phyloP scores from a whole-genome alignment of 192 early-diverging fungal species.

The Podila clonocystis region DNA sequence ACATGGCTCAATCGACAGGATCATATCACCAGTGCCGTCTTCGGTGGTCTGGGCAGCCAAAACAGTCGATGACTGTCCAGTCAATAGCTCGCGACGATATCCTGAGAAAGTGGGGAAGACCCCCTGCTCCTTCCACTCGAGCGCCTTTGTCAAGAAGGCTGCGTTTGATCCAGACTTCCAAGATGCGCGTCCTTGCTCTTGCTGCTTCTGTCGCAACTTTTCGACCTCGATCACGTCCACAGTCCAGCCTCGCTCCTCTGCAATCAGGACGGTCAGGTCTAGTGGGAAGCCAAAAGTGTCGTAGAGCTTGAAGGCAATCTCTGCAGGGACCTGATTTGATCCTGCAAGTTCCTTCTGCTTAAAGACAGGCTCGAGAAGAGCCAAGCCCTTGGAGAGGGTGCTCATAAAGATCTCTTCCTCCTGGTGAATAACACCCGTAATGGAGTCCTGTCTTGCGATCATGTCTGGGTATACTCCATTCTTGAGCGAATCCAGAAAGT shows the following conservation, averaged over 20 bases:
- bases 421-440: slow-evolving; percentile 54
- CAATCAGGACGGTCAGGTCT: slow-evolving; percentile 63
- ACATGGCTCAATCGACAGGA: slow-evolving; percentile 63
- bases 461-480: slow-evolving; percentile 57
- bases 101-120: slow-evolving; percentile 60
- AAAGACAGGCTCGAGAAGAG: slow-evolving; percentile 56
- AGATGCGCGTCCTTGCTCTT: slow-evolving; percentile 55
- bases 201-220: slow-evolving; percentile 53
- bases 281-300: slow-evolving; percentile 70
- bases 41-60: slow-evolving; percentile 45
- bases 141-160: slow-evolving; percentile 11
- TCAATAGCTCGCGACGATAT: slow-evolving; percentile 55
- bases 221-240: slow-evolving; percentile 61
- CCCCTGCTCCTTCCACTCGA: slow-evolving; percentile 39
- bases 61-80: slow-evolving; percentile 45
- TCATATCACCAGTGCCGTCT: slow-evolving; percentile 50
- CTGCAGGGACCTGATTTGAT: slow-evolving; percentile 51
- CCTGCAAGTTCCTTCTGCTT: slow-evolving; percentile 44
- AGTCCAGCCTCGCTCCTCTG: slow-evolving; percentile 64
- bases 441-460: slow-evolving; percentile 44
- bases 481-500: slow-evolving; percentile 50
- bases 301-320: slow-evolving; percentile 64
- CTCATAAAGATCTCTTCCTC: slow-evolving; percentile 60
- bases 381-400: slow-evolving; percentile 59
- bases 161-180: slow-evolving; percentile 55